Base-by-base conservation (phyloP, 2,329 filamentous ascomycete species). In the Fonsecaea monophora region DNA sequence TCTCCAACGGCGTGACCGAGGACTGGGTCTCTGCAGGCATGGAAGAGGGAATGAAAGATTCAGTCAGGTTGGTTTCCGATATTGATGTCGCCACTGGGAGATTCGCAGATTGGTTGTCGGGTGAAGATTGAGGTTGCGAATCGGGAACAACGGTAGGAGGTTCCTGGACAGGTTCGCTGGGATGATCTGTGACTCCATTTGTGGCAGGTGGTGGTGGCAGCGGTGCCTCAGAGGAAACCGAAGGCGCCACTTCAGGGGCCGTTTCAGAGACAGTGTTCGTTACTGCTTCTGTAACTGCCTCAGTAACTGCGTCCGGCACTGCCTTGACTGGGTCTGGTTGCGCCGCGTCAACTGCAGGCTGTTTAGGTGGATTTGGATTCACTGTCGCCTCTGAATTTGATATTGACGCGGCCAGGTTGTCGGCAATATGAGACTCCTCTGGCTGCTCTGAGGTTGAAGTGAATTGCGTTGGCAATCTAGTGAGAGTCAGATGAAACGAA, bases 391-490 rank as follows among this genome's bases (percentile, higher is more conserved):
- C 69, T 18, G 71, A 68, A 56, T 73, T 73, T 34, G 70, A 73
- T 61, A 72, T 68, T 18, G 71, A 65, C 18, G 71, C 70, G 18
- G 68, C 68, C 40, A 69, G 37, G 50, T 72, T 73, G 57, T 68
- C 59, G 18, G 66, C 62, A n/a, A 71, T 59, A 60, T 71, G 70
- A 34, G 61, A 60, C 21, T 64, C 66, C 56, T 67, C 64, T 25
- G 70, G 64, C 59, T 67, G 70, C 54, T 71, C 64, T 65, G 71
- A 68, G 34, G 68, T 68, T 13, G 70, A 69, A 18, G 57, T 63
- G 62, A 73, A 73, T 38, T 73, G 64, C 34, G 53, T 65, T n/a
- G 70, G 71, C 53, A 73, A 64, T 15, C 71, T 73, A 59, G 40
- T 63, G 53, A 66, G 45, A 45, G 65, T 67, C 55, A 68, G 65